Evolutionary conservation across 2,329 filamentous ascomycete genomes (phyloP).

Genomic region (Fusarium neocosmosporiellum): DNA sequence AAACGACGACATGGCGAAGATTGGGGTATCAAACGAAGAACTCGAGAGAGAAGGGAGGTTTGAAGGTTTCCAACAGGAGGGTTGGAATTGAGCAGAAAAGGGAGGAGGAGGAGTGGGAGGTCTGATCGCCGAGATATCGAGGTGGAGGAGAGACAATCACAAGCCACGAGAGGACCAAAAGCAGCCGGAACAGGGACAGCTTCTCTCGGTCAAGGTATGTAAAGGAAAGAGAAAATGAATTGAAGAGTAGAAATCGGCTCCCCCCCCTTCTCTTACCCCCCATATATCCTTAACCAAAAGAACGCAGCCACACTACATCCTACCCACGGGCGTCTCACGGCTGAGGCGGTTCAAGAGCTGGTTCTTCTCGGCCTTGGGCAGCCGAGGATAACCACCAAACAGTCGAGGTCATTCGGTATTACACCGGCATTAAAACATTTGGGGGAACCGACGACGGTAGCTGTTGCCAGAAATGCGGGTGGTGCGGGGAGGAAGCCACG

Average conservation of each 20-base stretch:
- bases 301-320: conserved; percentile 8
- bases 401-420: conserved; percentile 30
- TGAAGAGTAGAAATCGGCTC: neutral
- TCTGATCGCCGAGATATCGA: conserved; percentile 8
- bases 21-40: neutral
- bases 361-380: conserved; percentile 29
- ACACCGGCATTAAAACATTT: conserved; percentile 26
- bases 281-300: neutral
- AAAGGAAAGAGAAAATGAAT: neutral
- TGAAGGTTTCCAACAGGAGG: neutral
- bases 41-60: neutral
- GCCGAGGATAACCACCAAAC: conserved; percentile 43
- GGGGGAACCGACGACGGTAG: conserved; percentile 3
- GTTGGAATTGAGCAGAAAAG: neutral
- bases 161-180: conserved; percentile 19
- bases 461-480: conserved; percentile 15
- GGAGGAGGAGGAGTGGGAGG: neutral
- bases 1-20: conserved; percentile 55
- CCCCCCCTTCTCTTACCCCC: neutral
- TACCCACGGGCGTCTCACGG: conserved; percentile 16
- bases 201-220: neutral
- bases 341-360: conserved; percentile 32
- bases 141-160: conserved; percentile 33
- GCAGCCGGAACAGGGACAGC: conserved; percentile 2
- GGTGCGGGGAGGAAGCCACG: conserved; percentile 7